Percentiles rank a stretch among this genome's conserved stretches.
Conservation (phyloP, 495 filamentous ascomycete genomes). For the Penicillium dipodomyicola region DNA sequence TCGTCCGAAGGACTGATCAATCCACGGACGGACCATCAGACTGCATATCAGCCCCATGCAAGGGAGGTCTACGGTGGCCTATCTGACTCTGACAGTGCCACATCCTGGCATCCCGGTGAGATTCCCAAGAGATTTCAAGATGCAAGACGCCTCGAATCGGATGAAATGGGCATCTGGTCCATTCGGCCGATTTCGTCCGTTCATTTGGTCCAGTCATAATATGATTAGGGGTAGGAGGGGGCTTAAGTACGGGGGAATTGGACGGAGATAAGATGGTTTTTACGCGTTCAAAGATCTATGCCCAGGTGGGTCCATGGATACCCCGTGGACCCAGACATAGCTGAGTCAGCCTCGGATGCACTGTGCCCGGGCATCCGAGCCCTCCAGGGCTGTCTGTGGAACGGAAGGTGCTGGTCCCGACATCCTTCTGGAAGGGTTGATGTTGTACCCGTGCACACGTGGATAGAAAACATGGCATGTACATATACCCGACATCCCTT, state of each 20-base stretch:
- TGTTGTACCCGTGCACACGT: background rate
- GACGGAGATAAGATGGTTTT: background rate
- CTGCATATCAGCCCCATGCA: background rate
- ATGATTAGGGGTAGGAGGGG: too few species aligned
- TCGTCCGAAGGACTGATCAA: background rate
- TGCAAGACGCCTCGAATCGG: background rate
- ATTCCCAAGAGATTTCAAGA: background rate
- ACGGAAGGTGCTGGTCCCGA: background rate
- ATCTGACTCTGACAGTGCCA: slow-evolving; percentile 1
- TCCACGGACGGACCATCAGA: background rate
- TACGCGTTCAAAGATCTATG: too few species aligned
- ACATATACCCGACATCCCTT: too few species aligned
- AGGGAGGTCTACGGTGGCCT: background rate
- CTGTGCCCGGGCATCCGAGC: background rate
- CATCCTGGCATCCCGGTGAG: background rate
- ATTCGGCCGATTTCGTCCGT: too few species aligned
- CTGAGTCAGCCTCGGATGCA: slow-evolving; percentile 7
- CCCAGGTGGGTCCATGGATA: too few species aligned
- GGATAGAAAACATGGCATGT: background rate
- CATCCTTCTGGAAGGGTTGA: background rate
- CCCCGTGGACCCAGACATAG: background rate
- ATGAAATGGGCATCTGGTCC: background rate
- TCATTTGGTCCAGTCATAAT: too few species aligned
- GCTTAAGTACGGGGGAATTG: too few species aligned
- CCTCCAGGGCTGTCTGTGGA: background rate